Evolutionary conservation across 1,284 basidiomycete species (phyloP).

Genomic region (Leccinum subspadiceum): DNA sequence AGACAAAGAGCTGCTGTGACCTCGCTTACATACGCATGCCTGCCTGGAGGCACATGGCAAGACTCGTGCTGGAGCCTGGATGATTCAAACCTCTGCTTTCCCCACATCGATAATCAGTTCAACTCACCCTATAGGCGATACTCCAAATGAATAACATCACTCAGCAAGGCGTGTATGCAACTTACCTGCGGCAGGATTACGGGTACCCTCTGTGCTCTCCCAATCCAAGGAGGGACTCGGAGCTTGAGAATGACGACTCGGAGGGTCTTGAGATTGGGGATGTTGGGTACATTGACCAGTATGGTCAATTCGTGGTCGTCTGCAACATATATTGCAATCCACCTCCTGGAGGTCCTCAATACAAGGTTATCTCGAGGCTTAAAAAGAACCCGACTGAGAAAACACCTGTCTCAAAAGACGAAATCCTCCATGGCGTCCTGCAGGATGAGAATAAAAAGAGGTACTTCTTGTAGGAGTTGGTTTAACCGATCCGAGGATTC

Average conservation of each 20-base stretch:
- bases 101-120: not conserved
- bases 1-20: no score
- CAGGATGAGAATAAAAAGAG: not conserved
- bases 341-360: not conserved
- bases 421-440: not conserved
- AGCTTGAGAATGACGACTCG: no score
- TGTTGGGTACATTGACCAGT: constrained; percentile 5
- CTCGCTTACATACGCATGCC: no score
- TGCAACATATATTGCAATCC: constrained; percentile 3
- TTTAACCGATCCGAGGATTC: not conserved
- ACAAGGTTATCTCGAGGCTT: not conserved
- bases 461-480: not conserved
- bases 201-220: constrained; percentile 14
- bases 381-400: not conserved
- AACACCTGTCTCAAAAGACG: not conserved
- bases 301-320: constrained; percentile 7
- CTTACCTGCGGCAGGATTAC: constrained; percentile 2
- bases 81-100: not conserved
- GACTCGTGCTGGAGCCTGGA: no score
- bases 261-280: constrained; percentile 10
- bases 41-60: no score
- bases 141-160: not conserved
- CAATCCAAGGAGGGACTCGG: not conserved
- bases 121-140: not conserved
- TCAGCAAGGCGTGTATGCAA: constrained; percentile 7